phyloP scores from a whole-genome alignment of 78 protist genomes.

The Isochrysis galbana region DNA sequence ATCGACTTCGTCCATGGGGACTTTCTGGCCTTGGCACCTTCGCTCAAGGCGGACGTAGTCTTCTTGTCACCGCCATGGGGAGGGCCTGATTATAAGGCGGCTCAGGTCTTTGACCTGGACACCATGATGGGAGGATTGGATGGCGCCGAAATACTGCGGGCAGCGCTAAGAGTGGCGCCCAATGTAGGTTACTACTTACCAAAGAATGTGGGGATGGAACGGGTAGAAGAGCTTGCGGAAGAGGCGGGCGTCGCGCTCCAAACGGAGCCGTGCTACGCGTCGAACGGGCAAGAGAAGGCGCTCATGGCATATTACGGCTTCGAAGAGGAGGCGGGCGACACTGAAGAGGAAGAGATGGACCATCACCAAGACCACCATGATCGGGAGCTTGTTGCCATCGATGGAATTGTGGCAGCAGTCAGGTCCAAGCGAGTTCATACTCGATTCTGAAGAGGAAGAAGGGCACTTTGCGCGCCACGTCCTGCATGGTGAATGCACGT shows the following conservation, averaged over 20 bases:
- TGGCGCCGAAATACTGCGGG: not conserved
- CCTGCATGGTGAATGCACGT: too few species aligned
- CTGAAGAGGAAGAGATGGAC: not conserved
- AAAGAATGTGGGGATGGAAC: not conserved
- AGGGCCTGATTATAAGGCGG: constrained; percentile 41
- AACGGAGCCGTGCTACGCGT: not conserved
- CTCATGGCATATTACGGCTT: constrained; percentile 7
- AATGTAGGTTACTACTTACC: not conserved
- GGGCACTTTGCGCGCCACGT: too few species aligned
- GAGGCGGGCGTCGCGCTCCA: not conserved
- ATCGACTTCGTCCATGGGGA: constrained; percentile 39
- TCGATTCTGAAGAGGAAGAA: too few species aligned
- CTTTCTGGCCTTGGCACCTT: constrained; percentile 10
- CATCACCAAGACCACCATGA: too few species aligned
- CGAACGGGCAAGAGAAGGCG: not conserved
- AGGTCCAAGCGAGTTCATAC: too few species aligned
- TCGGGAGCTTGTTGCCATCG: too few species aligned
- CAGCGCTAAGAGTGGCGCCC: not conserved
- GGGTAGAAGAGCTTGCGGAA: not conserved
- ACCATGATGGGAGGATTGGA: constrained; percentile 23
- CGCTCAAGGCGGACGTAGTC: not conserved
- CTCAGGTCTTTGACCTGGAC: not conserved
- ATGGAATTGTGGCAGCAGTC: too few species aligned
- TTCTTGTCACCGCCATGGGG: constrained; percentile 78
- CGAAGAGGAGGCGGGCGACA: not conserved